Percentiles rank a stretch among this genome's conserved stretches.
These are phyloP conservation scores for Diaporthe sp. DNA, from an alignment of 2,329 filamentous ascomycete genomes.

Conservation along the genomic window DNA sequence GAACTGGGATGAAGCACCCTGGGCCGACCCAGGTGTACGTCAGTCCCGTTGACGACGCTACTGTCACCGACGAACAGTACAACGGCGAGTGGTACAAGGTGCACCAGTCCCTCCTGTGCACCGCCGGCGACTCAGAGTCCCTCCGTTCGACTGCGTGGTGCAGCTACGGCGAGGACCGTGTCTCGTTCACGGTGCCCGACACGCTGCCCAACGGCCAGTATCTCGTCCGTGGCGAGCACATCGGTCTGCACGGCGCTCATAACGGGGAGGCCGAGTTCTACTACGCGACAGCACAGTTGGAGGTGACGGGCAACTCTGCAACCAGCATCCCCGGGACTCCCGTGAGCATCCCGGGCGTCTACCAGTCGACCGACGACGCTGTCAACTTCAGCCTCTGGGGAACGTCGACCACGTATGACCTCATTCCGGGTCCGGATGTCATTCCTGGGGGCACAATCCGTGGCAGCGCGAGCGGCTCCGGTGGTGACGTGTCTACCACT, in stretches of 20 bases:
- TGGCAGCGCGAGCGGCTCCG: neutral
- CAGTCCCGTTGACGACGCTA: slow-evolving; percentile 10
- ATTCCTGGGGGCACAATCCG: slow-evolving; percentile 2
- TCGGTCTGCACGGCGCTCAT: neutral
- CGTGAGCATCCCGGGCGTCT: slow-evolving; percentile 13
- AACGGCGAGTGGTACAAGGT: slow-evolving; percentile 14
- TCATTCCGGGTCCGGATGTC: neutral
- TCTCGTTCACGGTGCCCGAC: slow-evolving; percentile 1
- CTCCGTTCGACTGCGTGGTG: slow-evolving; percentile 2
- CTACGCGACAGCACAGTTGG: neutral
- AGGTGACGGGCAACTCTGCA: neutral
- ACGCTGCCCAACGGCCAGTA: slow-evolving; percentile 5
- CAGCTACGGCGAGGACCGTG: slow-evolving; percentile 2
- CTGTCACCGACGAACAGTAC: slow-evolving; percentile 8
- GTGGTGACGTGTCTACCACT: neutral
- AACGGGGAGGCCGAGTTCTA: neutral
- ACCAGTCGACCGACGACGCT: slow-evolving; percentile 5
- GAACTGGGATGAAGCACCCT: neutral
- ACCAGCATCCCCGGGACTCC: neutral
- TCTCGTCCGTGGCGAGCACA: slow-evolving; percentile 1
- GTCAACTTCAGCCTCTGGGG: slow-evolving; percentile 14
- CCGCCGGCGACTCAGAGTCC: neutral
- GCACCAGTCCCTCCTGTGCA: slow-evolving; percentile 7
- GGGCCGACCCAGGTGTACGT: slow-evolving; percentile 17
- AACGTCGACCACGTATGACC: neutral